phyloP scores from a whole-genome alignment of 2,329 filamentous ascomycete genomes.

The Aspergillus jensenii region DNA sequence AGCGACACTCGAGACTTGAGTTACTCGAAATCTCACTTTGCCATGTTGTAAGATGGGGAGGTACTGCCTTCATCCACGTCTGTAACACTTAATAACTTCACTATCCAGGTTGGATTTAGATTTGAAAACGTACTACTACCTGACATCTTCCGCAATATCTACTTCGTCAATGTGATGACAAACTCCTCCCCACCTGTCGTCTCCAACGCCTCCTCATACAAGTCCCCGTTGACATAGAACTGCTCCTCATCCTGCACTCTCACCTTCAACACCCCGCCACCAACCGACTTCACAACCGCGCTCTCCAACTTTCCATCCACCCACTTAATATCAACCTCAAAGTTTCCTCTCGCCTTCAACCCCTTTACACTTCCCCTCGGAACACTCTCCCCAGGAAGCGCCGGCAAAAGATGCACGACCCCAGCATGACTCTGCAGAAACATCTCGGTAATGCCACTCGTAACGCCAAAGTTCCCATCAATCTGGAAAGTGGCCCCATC shows the following conservation, averaged over 20 bases:
- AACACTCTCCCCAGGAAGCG: slow-evolving; percentile 31
- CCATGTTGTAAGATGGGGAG: too few species aligned
- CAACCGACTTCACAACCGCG: background rate
- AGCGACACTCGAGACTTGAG: too few species aligned
- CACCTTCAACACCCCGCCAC: background rate
- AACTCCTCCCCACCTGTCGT: background rate
- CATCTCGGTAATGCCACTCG: slow-evolving; percentile 6
- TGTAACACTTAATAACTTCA: too few species aligned
- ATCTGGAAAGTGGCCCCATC: slow-evolving; percentile 5
- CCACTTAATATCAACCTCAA: slow-evolving; percentile 38
- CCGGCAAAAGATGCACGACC: slow-evolving; percentile 36
- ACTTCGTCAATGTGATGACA: background rate
- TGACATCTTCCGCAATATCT: too few species aligned
- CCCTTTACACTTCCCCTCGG: slow-evolving; percentile 29
- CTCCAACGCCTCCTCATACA: background rate
- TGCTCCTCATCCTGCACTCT: background rate
- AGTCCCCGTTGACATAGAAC: background rate
- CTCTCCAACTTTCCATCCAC: background rate
- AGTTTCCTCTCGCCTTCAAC: slow-evolving; percentile 35
- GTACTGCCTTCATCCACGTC: too few species aligned
- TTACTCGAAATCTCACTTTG: too few species aligned
- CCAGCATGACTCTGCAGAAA: slow-evolving; percentile 3
- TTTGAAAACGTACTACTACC: too few species aligned
- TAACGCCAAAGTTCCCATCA: slow-evolving; percentile 11
- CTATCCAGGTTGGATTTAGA: too few species aligned